A percentile compares a stretch with the other conserved stretches of the same genome.
Conservation (phyloP, 2,329 filamentous ascomycete species). For the Neocatenulostroma microsporum region DNA sequence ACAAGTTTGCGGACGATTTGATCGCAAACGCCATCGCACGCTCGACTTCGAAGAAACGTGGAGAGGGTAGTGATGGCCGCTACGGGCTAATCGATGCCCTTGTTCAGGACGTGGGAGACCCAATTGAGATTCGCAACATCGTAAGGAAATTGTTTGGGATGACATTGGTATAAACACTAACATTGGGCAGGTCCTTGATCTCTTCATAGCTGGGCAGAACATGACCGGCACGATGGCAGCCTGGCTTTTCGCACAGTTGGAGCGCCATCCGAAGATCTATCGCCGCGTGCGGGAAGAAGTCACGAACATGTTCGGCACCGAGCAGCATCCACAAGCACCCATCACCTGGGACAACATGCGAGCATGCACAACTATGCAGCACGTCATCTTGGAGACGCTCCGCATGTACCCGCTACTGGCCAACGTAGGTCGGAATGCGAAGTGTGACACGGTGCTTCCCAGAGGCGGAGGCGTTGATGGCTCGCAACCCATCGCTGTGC, state of each 20-base stretch:
- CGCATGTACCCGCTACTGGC: slow-evolving; percentile 41
- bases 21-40: slow-evolving; percentile 12
- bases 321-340: slow-evolving; percentile 33
- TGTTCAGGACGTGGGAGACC: slow-evolving; percentile 35
- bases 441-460: slow-evolving; percentile 39
- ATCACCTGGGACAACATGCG: slow-evolving; percentile 18
- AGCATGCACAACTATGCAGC: slow-evolving; percentile 36
- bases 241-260: slow-evolving; percentile 28
- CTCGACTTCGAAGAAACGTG: slow-evolving; percentile 1
- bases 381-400: slow-evolving; percentile 32
- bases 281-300: slow-evolving; percentile 21
- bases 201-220: slow-evolving; percentile 48
- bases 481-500: slow-evolving; percentile 35
- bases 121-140: slow-evolving; percentile 33
- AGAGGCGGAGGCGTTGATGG: slow-evolving; percentile 38
- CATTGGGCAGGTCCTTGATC: slow-evolving; percentile 39
- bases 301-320: slow-evolving; percentile 14
- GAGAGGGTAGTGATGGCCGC: slow-evolving; percentile 1
- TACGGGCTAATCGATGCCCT: slow-evolving; percentile 40
- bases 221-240: slow-evolving; percentile 48
- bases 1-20: slow-evolving; percentile 14
- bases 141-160: too few relatives aligned
- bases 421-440: slow-evolving; percentile 38
- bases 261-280: slow-evolving; percentile 21
- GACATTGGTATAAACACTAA: too few relatives aligned